These are phyloP conservation scores for Hortaea werneckii DNA, from an alignment of 2,329 filamentous ascomycete genomes.

Conservation along the genomic window DNA sequence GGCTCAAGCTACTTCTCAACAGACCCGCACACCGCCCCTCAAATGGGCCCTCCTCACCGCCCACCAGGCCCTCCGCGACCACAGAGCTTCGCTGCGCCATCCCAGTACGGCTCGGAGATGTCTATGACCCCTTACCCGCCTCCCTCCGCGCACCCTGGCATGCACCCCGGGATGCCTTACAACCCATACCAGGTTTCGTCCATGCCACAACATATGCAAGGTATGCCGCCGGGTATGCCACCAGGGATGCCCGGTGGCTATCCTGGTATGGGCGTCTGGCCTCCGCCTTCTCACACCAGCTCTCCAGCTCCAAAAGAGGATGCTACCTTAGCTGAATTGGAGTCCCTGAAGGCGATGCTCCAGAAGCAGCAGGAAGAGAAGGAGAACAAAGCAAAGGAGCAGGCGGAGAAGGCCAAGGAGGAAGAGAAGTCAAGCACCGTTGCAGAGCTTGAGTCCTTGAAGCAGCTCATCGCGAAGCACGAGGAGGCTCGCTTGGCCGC, in stretches of 20 bases:
- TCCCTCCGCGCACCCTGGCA: slow-evolving; percentile 5
- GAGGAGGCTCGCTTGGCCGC: slow-evolving; percentile 31
- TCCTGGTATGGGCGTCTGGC: neutral
- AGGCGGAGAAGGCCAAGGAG: slow-evolving; percentile 8
- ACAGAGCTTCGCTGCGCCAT: slow-evolving; percentile 20
- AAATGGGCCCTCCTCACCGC: slow-evolving; percentile 10
- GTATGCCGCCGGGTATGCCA: neutral
- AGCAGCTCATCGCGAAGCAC: slow-evolving; percentile 32
- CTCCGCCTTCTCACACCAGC: slow-evolving; percentile 17
- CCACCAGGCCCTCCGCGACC: slow-evolving; percentile 17
- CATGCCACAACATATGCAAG: neutral
- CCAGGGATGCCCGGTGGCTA: slow-evolving; percentile 1
- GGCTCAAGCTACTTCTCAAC: slow-evolving; percentile 28
- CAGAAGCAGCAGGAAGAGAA: slow-evolving; percentile 18
- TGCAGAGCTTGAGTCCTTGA: slow-evolving; percentile 23
- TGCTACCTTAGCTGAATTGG: slow-evolving; percentile 15
- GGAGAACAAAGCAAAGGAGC: slow-evolving; percentile 9
- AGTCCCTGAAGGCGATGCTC: slow-evolving; percentile 30
- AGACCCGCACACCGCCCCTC: slow-evolving; percentile 13
- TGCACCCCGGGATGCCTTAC: slow-evolving; percentile 1
- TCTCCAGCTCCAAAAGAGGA: slow-evolving; percentile 8
- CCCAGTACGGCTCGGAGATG: slow-evolving; percentile 19
- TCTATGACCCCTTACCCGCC: slow-evolving; percentile 16
- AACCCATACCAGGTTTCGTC: neutral
- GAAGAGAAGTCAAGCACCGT: slow-evolving; percentile 12